Evolutionary conservation across 176 grass and related monocot species (phyloP).

Genomic region (Ampelocalamus luodianensis): DNA sequence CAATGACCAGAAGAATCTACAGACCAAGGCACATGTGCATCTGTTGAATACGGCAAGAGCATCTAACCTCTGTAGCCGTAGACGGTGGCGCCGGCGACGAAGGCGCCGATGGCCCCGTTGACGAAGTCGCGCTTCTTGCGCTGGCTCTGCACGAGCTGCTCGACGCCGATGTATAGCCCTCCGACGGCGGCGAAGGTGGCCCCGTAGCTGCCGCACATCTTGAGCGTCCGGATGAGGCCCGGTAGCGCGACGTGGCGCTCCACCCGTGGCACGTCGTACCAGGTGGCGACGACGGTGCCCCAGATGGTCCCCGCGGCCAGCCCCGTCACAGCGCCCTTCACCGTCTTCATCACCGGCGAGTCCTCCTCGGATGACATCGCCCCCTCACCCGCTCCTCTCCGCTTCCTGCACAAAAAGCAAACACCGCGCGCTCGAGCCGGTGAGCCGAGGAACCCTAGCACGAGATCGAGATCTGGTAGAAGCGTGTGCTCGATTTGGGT

Average conservation of each 20-base stretch:
- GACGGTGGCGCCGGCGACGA: conserved; percentile 83
- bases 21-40: neutral
- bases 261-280: conserved; percentile 96
- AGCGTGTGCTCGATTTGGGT: conserved; percentile 8
- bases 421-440: neutral
- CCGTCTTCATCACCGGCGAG: conserved; percentile 68
- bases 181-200: conserved; percentile 87
- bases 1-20: neutral
- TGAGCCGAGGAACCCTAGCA: conserved; percentile 27
- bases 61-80: conserved; percentile 83
- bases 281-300: conserved; percentile 92
- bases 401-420: conserved; percentile 2
- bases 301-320: conserved; percentile 77
- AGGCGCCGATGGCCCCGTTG: conserved; percentile 84
- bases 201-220: conserved; percentile 91
- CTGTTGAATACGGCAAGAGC: neutral
- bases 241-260: conserved; percentile 93
- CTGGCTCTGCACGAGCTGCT: conserved; percentile 85
- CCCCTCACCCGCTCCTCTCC: neutral
- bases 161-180: conserved; percentile 87
- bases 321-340: conserved; percentile 76
- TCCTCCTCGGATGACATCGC: conserved; percentile 66
- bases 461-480: conserved; percentile 49
- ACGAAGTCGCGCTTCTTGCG: conserved; percentile 88
- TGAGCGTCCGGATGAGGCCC: conserved; percentile 86